Conservation (phyloP, 2,329 filamentous ascomycete species). For the Diaporthe citriasiana region DNA sequence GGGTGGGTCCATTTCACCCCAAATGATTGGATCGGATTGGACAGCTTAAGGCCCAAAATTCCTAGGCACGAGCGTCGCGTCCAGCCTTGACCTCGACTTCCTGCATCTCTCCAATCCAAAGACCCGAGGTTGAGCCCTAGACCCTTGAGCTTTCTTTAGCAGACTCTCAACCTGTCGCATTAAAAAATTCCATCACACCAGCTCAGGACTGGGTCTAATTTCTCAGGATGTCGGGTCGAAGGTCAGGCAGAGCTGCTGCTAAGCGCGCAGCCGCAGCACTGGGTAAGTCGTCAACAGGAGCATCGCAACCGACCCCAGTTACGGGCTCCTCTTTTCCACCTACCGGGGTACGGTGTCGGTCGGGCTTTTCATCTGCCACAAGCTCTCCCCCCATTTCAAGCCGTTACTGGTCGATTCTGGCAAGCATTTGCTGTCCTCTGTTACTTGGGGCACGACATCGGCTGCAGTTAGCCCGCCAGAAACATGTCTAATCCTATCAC, state of each 20-base stretch:
- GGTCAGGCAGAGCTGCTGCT: slow-evolving; percentile 60
- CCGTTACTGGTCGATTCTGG: background rate
- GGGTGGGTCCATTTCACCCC: background rate
- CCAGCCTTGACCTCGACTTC: slow-evolving; percentile 10
- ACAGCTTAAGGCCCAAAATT: slow-evolving; percentile 18
- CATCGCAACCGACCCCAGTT: slow-evolving; percentile 6
- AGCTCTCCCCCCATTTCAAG: background rate
- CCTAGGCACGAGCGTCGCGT: slow-evolving; percentile 26
- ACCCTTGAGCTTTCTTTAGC: background rate
- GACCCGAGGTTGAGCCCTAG: background rate
- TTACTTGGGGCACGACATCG: background rate
- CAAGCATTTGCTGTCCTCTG: background rate
- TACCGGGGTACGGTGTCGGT: background rate
- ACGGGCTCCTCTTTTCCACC: background rate
- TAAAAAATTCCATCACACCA: background rate
- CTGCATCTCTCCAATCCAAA: background rate
- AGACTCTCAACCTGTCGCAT: background rate
- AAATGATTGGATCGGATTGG: slow-evolving; percentile 12
- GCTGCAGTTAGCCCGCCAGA: background rate
- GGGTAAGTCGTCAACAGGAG: slow-evolving; percentile 50
- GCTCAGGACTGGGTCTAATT: background rate
- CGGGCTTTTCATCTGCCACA: background rate
- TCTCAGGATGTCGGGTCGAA: slow-evolving; percentile 50
- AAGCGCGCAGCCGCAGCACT: slow-evolving; percentile 60
- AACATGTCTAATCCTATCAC: slow-evolving; percentile 33